Conservation (phyloP, 805 yeast species). For the Candida cerambycidarum region DNA sequence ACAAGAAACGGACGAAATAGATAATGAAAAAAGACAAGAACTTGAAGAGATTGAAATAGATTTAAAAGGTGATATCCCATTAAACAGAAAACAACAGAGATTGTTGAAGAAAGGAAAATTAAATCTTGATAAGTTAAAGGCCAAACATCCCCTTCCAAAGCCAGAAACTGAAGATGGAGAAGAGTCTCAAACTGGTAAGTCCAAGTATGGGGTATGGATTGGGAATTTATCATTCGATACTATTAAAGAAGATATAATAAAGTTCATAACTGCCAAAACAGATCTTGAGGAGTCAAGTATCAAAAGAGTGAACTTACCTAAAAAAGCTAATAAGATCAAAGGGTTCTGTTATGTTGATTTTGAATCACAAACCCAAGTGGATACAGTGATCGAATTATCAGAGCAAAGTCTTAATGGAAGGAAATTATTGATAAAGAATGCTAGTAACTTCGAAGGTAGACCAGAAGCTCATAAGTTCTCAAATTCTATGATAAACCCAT, state of each 20-base stretch:
- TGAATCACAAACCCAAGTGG: conserved; percentile 55
- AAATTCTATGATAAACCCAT: conserved; percentile 26
- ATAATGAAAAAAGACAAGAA: conserved; percentile 39
- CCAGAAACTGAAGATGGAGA: conserved; percentile 34
- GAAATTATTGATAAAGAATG: conserved; percentile 78
- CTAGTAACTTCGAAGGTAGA: conserved; percentile 82
- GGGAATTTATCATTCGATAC: conserved; percentile 91
- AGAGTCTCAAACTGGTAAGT: conserved; percentile 33
- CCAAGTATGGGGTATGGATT: conserved; percentile 84
- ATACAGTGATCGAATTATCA: conserved; percentile 61
- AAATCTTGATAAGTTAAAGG: conserved; percentile 54
- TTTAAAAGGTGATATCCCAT: conserved; percentile 68
- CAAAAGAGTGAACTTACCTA: conserved; percentile 79
- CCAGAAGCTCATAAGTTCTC: conserved; percentile 52
- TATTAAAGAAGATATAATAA: conserved; percentile 65
- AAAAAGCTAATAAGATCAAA: conserved; percentile 61
- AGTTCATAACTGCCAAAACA: conserved; percentile 65
- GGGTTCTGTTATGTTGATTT: conserved; percentile 95
- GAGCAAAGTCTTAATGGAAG: conserved; percentile 81
- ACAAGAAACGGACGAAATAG: conserved; percentile 7
- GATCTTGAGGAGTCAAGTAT: conserved; percentile 49
- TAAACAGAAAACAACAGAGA: conserved; percentile 90
- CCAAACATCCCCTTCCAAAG: conserved; percentile 37
- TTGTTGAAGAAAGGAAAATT: conserved; percentile 78
- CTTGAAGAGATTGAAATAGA: conserved; percentile 68